These are phyloP conservation scores for Fusarium verrucosum DNA, from an alignment of 2,329 filamentous ascomycete genomes.

Conservation along the genomic window DNA sequence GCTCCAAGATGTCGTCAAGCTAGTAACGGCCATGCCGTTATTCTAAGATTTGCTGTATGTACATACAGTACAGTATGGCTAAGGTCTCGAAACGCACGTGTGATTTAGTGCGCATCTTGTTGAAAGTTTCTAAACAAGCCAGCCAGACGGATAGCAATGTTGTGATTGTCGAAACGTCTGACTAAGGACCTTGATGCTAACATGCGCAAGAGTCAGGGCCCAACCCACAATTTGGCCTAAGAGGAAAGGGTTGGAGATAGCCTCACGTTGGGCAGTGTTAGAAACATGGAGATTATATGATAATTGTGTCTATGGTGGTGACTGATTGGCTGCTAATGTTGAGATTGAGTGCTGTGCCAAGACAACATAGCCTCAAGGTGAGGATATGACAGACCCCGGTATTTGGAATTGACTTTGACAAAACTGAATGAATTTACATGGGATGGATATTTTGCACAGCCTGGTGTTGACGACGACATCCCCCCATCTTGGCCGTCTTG, in stretches of 20 bases:
- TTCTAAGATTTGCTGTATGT: background rate
- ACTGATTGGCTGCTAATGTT: background rate
- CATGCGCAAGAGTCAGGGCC: conserved; percentile 27
- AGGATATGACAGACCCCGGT: conserved; percentile 14
- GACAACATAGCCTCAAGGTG: conserved; percentile 7
- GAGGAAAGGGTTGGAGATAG: conserved; percentile 3
- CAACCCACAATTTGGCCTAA: conserved; percentile 1
- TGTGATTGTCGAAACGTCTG: conserved; percentile 17
- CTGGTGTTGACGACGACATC: conserved; percentile 23
- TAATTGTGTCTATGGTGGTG: conserved; percentile 1
- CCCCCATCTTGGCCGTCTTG: conserved; percentile 4
- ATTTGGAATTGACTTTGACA: conserved; percentile 8
- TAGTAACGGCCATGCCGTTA: conserved; percentile 6
- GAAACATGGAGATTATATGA: background rate
- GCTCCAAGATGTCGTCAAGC: background rate
- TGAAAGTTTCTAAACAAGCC: conserved; percentile 8
- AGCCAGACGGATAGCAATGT: conserved; percentile 10
- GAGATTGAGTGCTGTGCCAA: conserved; percentile 5
- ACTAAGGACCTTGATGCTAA: conserved; percentile 10
- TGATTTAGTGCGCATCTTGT: conserved; percentile 1
- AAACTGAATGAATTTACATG: background rate
- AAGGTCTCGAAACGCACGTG: conserved; percentile 5
- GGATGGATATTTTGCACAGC: conserved; percentile 27
- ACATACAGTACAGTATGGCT: too few relatives aligned
- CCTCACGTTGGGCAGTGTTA: background rate